Conservation (phyloP, 768 basidiomycete genomes). For the Leccinum imitatum region DNA sequence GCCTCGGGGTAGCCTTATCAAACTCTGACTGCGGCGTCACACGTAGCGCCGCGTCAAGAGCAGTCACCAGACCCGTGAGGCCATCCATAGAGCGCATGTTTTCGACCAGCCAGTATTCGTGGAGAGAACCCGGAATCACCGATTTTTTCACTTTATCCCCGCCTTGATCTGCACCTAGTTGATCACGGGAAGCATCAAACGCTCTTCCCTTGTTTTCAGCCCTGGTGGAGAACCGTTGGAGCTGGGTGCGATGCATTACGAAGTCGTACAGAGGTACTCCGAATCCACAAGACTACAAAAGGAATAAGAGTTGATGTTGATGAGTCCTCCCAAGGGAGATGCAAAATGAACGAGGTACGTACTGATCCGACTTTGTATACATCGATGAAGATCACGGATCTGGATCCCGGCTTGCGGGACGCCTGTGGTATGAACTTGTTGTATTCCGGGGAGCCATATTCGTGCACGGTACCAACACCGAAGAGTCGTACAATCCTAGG, state of each 20-base stretch:
- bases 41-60: constrained; percentile 19
- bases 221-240: constrained; percentile 40
- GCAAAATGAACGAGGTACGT: constrained; percentile 7
- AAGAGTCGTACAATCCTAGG: constrained; percentile 59
- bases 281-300: constrained; percentile 61
- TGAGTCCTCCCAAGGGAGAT: not conserved
- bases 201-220: constrained; percentile 43
- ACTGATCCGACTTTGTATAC: constrained; percentile 56
- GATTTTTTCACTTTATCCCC: not conserved
- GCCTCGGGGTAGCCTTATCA: constrained; percentile 13
- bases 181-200: constrained; percentile 4
- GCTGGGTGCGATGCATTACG: constrained; percentile 52
- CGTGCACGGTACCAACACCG: constrained; percentile 60
- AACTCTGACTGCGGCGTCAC: constrained; percentile 16
- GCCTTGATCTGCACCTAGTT: not conserved
- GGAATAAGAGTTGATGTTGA: too few species aligned
- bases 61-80: constrained; percentile 46
- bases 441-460: constrained; percentile 64
- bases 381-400: constrained; percentile 59
- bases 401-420: constrained; percentile 55
- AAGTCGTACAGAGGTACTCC: constrained; percentile 64
- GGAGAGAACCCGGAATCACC: constrained; percentile 40
- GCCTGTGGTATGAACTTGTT: constrained; percentile 47
- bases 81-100: constrained; percentile 61
- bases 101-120: constrained; percentile 48